Evolutionary conservation across 208 protist genomes (phyloP), one percentile per base, ranked within the genome.

Genomic region (Trypanosomatidae sp.): DNA sequence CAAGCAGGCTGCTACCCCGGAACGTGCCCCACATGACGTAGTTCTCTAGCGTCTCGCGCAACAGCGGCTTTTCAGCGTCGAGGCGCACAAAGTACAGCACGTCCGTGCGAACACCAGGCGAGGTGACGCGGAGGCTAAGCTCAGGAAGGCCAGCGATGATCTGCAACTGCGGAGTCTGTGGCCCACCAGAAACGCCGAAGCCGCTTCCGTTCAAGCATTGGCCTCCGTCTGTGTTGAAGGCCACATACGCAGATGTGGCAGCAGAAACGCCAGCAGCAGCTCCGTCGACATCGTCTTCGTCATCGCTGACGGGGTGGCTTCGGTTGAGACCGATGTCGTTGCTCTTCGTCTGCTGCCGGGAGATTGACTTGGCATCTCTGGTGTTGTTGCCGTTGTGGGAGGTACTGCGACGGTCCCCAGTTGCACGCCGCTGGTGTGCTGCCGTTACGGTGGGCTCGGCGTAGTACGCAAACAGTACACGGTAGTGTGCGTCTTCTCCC

Each of bases 11-110:
- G 15, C 67, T 39, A 49, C 92, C 80, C 19, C 91, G 80, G 59
- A 89, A 87, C 2, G 79, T 82, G 46, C 94, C 91, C 83, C 92
- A 97, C 33, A 90, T 84, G 66, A 98, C 83, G 33, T 82, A 81
- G 62, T 65, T 84, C 81, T 97, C 92, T 73, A 98, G 85, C 66
- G 88, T 97, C 77, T 96, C 91, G 17, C 92, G 94, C 72, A 91
- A 79, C 52, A 98, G 84, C 39, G 91, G 82, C 74, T 89, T 87
- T 60, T 94, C 87, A 0, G 91, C 89, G 52, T 96, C 87, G 15
- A 93, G 71, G 28, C 91, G 88, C 13, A 92, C 69, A 77, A 96
- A 91, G 79, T 91, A 95, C 0, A 95, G 50, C 22, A 95, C 64
- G 58, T 96, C 86, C 17, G 73, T 67, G 68, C 74, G 82, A 59